Evolutionary conservation across 2,329 filamentous ascomycete species (phyloP).

Genomic region (Ilyonectria destructans): DNA sequence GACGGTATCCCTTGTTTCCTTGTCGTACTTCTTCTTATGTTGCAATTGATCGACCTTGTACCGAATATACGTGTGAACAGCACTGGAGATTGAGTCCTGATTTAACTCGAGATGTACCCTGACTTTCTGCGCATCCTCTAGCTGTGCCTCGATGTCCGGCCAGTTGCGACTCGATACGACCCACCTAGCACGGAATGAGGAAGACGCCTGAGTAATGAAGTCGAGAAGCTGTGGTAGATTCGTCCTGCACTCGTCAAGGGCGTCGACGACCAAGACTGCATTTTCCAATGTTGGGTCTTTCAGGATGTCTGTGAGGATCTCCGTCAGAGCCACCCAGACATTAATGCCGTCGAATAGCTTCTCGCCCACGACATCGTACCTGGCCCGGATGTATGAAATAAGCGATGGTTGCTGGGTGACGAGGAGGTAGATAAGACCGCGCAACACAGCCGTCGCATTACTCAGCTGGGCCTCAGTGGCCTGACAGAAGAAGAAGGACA

Average conservation of each 20-base stretch:
- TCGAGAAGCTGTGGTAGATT: neutral
- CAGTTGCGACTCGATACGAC: neutral
- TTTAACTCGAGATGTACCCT: neutral
- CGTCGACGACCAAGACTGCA: neutral
- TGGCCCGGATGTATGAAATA: neutral
- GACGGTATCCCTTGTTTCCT: slow-evolving; percentile 15
- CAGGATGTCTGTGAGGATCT: neutral
- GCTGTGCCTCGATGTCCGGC: neutral
- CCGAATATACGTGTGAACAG: neutral
- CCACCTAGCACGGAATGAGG: neutral
- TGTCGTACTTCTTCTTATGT: neutral
- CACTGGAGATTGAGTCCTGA: neutral
- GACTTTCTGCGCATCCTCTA: neutral
- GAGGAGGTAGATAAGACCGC: neutral
- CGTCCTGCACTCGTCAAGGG: neutral
- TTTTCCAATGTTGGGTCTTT: neutral
- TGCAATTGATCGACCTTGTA: neutral
- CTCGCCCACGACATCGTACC: neutral
- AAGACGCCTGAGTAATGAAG: neutral
- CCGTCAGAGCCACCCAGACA: no score
- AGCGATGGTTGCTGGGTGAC: neutral
- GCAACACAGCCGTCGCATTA: neutral
- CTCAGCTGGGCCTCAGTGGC: neutral
- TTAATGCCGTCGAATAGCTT: no score
- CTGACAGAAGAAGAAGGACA: neutral